phyloP scores from a whole-genome alignment of 352 stramenopile genomes.

The Phytophthora pinifolia region DNA sequence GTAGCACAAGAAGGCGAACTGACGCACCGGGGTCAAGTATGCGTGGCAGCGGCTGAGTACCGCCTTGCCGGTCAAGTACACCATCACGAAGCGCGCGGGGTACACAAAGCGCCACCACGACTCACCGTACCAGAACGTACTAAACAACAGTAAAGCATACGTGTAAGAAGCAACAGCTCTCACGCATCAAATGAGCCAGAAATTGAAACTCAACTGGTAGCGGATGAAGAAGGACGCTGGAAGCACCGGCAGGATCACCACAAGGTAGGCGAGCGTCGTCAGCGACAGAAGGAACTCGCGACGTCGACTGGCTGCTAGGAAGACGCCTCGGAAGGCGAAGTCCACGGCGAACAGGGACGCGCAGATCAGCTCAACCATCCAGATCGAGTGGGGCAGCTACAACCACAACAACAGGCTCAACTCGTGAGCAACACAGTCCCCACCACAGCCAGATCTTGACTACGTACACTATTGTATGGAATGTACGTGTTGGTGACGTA shows the following conservation, averaged over 20 bases:
- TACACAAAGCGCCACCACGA: slow-evolving; percentile 86
- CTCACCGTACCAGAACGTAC: slow-evolving; percentile 76
- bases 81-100: slow-evolving; percentile 81
- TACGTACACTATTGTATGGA: slow-evolving; percentile 48
- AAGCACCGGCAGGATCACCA: slow-evolving; percentile 74
- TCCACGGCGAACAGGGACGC: slow-evolving; percentile 64
- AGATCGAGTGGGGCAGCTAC: slow-evolving; percentile 70
- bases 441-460: no score
- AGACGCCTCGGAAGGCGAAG: slow-evolving; percentile 73
- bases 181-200: slow-evolving; percentile 1
- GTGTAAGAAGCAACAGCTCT: not conserved
- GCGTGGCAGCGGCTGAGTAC: slow-evolving; percentile 81
- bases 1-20: slow-evolving; percentile 84
- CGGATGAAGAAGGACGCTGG: slow-evolving; percentile 71
- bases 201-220: slow-evolving; percentile 54
- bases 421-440: not conserved
- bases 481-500: slow-evolving; percentile 86
- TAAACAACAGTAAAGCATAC: slow-evolving; percentile 20
- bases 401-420: slow-evolving; percentile 8
- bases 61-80: slow-evolving; percentile 71
- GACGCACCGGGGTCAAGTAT: slow-evolving; percentile 73
- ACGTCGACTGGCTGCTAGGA: slow-evolving; percentile 59
- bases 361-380: slow-evolving; percentile 67
- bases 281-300: slow-evolving; percentile 68
- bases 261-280: slow-evolving; percentile 49